A percentile compares a stretch with the other conserved stretches of the same genome.
Evolutionary conservation across 2,329 filamentous ascomycete genomes (phyloP).

Genomic region (Chaetomiaceae sp.): DNA sequence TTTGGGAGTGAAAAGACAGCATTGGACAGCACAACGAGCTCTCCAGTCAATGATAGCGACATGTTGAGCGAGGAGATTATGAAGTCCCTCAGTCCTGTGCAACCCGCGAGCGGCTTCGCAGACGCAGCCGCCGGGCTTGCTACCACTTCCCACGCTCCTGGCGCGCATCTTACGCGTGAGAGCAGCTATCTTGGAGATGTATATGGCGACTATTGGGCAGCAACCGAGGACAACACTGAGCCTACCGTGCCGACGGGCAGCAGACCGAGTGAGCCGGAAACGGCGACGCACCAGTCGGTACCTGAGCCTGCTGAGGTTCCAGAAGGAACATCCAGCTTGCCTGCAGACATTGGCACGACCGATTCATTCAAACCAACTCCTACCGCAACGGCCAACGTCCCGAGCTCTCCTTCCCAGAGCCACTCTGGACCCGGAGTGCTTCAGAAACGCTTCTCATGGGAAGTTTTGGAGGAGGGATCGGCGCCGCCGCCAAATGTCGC

Average conservation of each 20-base stretch:
- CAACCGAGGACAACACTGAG: conserved; percentile 38
- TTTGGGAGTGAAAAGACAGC: conserved; percentile 41
- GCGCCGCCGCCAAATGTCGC: conserved; percentile 27
- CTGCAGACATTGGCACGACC: background rate
- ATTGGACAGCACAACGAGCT: conserved; percentile 45
- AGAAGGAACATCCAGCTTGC: background rate
- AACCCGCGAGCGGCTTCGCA: conserved; percentile 23
- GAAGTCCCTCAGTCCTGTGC: conserved; percentile 56
- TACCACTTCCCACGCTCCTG: conserved; percentile 16
- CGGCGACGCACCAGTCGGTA: background rate
- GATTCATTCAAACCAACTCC: background rate
- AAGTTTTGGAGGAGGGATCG: conserved; percentile 24
- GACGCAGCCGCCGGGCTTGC: conserved; percentile 20
- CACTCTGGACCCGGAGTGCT: background rate
- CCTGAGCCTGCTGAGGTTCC: background rate
- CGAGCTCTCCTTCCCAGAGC: background rate
- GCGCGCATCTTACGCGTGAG: conserved; percentile 37
- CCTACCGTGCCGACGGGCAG: background rate
- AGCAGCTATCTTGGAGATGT: conserved; percentile 61
- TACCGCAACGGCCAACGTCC: background rate
- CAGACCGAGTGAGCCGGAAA: conserved; percentile 1
- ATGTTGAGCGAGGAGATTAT: conserved; percentile 70
- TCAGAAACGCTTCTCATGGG: conserved; percentile 41
- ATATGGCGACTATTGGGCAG: conserved; percentile 63
- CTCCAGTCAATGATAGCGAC: conserved; percentile 64